Base-by-base conservation (phyloP, 2,329 filamentous ascomycete species). In the Epichloe gansuensis region DNA sequence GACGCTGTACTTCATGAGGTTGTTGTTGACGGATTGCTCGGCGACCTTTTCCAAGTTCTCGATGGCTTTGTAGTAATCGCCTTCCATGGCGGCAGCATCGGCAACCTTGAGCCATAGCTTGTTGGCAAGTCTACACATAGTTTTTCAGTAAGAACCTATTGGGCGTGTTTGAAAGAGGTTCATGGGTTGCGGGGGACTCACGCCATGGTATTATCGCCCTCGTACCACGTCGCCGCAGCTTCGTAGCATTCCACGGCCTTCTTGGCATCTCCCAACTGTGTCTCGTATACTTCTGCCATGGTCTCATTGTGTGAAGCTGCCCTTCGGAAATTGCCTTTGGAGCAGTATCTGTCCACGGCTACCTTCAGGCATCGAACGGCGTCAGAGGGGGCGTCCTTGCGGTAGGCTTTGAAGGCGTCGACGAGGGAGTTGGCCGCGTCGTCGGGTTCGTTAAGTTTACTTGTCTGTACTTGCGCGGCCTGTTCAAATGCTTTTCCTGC, bases 331-430 rank as follows among this genome's bases (percentile, higher is more conserved):
- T 95, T 95, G 56, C 90, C 90, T 70, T 89, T 90, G 59, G 80
- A 72, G 60, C 88, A 91, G 70, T 95, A 97, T 66, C 93, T 87
- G 53, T 82, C 75, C 65, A 97, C 89, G 41, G 89, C 86, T 58
- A 82, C 73, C 57, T 89, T 81, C 52, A 96, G 74, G 63, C 87
- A 89, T 55, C 87, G 76, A 43, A 85, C 87, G 15, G 90, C 91
- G 62, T 91, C 85, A 64, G 88, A 77, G 21, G 89, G 89, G 61
- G 87, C 82, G 50, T 86, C 82, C 70, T 89, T 94, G 62, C 85
- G 80, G 73, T 96, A 97, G 54, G 89, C 85, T 74, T 97, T 96
- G 78, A 90, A 97, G 50, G 93, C 93, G 67, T 97, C 90, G 62
- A 85, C 81, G 55, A 89, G 74, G 47, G 85, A 85, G 70, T 95